Conservation (phyloP, 1,139 yeast genomes). For the Lodderomyces pseudojiufengensis region DNA sequence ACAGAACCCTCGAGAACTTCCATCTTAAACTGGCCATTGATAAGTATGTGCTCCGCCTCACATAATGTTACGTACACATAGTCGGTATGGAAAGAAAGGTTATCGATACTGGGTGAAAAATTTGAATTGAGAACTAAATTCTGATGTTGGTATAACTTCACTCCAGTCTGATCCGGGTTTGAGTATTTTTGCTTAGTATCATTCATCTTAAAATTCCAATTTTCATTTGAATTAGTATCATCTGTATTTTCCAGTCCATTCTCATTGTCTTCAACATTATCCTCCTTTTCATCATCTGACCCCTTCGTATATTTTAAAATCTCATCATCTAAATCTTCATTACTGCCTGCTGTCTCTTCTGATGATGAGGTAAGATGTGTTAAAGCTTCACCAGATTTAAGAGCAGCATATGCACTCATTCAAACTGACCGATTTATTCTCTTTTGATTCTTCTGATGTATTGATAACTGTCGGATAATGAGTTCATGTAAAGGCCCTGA, state of each 20-base stretch:
- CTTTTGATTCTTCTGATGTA: no score
- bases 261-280: slow-evolving; percentile 15
- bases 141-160: no score
- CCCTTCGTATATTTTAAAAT: background rate
- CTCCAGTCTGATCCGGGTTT: no score
- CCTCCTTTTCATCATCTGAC: slow-evolving; percentile 10
- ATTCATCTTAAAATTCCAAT: background rate
- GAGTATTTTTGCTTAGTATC: slow-evolving; percentile 7
- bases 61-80: no score
- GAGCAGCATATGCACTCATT: slow-evolving; percentile 57
- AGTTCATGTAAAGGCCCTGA: no score
- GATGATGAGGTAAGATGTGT: no score
- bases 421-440: no score
- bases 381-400: slow-evolving; percentile 16
- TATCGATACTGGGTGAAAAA: slow-evolving; percentile 33
- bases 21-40: slow-evolving; percentile 58
- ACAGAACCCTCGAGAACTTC: slow-evolving; percentile 57
- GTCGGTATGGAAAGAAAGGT: no score
- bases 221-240: background rate
- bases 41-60: slow-evolving; percentile 26
- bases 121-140: slow-evolving; percentile 19
- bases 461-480: no score
- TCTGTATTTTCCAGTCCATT: slow-evolving; percentile 19
- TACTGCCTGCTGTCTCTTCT: slow-evolving; percentile 17
- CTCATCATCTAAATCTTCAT: slow-evolving; percentile 16